phyloP scores from a whole-genome alignment of 2,329 filamentous ascomycete genomes.

The Fusarium equiseti region DNA sequence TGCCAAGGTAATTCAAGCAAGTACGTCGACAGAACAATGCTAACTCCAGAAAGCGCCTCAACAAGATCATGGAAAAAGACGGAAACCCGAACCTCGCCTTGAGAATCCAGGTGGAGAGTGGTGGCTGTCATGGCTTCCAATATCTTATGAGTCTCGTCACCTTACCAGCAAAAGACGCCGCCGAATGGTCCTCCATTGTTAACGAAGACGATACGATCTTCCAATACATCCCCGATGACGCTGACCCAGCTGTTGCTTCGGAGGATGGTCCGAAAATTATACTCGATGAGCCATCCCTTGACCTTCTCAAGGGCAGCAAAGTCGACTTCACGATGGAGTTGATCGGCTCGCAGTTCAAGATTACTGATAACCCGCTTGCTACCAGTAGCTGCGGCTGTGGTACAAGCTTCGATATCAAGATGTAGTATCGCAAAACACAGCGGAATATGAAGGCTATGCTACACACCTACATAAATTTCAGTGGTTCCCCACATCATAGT shows the following conservation, averaged over 20 bases:
- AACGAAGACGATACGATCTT: slow-evolving; percentile 90
- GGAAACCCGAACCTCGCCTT: slow-evolving; percentile 83
- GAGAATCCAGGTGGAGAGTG: slow-evolving; percentile 91
- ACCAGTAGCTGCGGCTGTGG: slow-evolving; percentile 97
- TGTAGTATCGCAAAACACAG: slow-evolving; percentile 53
- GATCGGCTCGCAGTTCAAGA: slow-evolving; percentile 91
- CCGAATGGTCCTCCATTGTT: slow-evolving; percentile 53
- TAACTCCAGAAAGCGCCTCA: slow-evolving; percentile 69
- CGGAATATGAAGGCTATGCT: not conserved
- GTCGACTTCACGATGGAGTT: slow-evolving; percentile 97
- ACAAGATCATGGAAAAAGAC: slow-evolving; percentile 79
- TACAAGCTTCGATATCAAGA: slow-evolving; percentile 95
- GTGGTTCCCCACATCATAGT: slow-evolving; percentile 1
- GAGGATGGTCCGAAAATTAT: slow-evolving; percentile 78
- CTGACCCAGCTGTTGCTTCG: slow-evolving; percentile 44
- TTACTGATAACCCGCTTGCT: slow-evolving; percentile 90
- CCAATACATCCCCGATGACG: slow-evolving; percentile 70
- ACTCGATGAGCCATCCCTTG: slow-evolving; percentile 87
- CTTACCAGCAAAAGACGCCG: slow-evolving; percentile 58
- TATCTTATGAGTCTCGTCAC: slow-evolving; percentile 91
- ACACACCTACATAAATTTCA: slow-evolving; percentile 18
- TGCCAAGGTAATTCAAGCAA: slow-evolving; percentile 70
- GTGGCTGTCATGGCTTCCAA: slow-evolving; percentile 97
- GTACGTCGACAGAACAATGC: not conserved
- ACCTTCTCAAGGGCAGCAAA: slow-evolving; percentile 91